Conservation (phyloP, 1,139 yeast species). For the Debaryomyces robertsiae region DNA sequence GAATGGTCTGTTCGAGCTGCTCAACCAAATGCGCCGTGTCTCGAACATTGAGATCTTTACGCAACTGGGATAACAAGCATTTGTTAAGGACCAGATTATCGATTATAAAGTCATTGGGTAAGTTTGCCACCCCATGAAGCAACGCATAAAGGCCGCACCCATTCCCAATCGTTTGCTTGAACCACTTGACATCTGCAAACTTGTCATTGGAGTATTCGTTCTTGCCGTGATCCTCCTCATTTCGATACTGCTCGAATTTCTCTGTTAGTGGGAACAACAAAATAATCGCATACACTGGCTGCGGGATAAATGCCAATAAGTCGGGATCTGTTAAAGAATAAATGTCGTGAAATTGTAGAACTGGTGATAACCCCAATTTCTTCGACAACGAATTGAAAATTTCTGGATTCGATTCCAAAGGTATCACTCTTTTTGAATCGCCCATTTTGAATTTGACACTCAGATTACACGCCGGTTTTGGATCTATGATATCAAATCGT, state of each 20-base stretch:
- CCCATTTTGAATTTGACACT: too few species aligned
- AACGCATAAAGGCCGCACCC: slow-evolving; percentile 94
- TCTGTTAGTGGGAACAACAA: slow-evolving; percentile 79
- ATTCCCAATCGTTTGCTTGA: slow-evolving; percentile 79
- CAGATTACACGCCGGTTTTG: background rate
- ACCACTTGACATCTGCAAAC: slow-evolving; percentile 55
- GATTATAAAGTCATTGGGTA: slow-evolving; percentile 49
- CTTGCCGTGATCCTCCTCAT: slow-evolving; percentile 29
- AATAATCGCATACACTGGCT: slow-evolving; percentile 76
- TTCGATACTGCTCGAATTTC: slow-evolving; percentile 56
- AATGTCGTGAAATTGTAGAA: slow-evolving; percentile 73
- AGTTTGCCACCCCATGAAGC: slow-evolving; percentile 71
- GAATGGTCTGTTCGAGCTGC: slow-evolving; percentile 47
- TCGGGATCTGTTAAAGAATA: slow-evolving; percentile 83
- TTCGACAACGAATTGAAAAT: slow-evolving; percentile 74
- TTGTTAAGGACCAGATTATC: slow-evolving; percentile 35
- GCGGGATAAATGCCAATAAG: slow-evolving; percentile 72
- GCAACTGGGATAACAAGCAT: slow-evolving; percentile 26
- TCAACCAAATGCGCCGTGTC: slow-evolving; percentile 54
- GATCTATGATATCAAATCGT: background rate
- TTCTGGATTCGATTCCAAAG: slow-evolving; percentile 88
- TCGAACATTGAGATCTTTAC: slow-evolving; percentile 26
- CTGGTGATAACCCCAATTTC: slow-evolving; percentile 65
- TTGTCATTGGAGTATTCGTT: slow-evolving; percentile 22
- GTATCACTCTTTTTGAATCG: slow-evolving; percentile 54